Conservation (phyloP, 257 asterid species). For the Scutellaria minor region DNA sequence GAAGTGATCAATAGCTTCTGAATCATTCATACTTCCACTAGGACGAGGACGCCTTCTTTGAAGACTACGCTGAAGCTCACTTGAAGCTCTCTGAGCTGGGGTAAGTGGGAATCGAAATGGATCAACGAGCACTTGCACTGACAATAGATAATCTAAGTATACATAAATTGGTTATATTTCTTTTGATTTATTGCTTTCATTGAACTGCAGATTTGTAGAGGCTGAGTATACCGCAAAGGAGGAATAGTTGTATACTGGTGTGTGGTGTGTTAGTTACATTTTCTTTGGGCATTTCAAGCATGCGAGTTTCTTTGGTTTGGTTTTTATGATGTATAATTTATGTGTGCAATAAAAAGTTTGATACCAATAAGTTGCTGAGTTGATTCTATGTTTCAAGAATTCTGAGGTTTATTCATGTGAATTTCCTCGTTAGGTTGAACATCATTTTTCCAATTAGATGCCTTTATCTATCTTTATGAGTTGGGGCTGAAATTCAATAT, state of each 20-base stretch:
- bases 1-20: not conserved
- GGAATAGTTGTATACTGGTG: not conserved
- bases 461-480: no score
- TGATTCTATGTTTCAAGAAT: not conserved
- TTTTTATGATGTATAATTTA: slow-evolving; percentile 3
- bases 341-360: not conserved
- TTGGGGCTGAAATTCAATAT: no score
- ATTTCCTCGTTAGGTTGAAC: no score
- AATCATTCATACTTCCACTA: slow-evolving; percentile 25
- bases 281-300: no score
- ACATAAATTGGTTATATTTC: no score
- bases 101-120: slow-evolving; percentile 43
- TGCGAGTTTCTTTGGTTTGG: not conserved
- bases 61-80: slow-evolving; percentile 83
- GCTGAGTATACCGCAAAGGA: slow-evolving; percentile 30
- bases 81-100: slow-evolving; percentile 85
- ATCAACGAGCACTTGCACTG: not conserved
- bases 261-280: slow-evolving; percentile 6
- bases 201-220: slow-evolving; percentile 49
- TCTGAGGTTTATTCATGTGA: not conserved
- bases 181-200: slow-evolving; percentile 6
- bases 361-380: not conserved
- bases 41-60: slow-evolving; percentile 90
- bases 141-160: not conserved
- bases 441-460: no score